Evolutionary conservation across 306 rosid species (phyloP).

Genomic region (Dryas drummondii): DNA sequence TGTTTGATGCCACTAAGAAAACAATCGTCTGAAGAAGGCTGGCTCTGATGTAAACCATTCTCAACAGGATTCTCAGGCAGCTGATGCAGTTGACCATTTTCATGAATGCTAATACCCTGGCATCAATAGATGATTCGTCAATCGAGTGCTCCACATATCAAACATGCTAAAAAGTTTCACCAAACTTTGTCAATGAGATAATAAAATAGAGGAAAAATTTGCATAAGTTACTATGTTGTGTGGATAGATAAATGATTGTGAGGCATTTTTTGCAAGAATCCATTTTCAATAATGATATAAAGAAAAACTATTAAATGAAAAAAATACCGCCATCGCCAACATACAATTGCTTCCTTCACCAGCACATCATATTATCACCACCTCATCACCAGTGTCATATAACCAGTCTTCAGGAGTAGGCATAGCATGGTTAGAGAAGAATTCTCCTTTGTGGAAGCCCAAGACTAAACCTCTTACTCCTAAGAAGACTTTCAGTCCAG

Average conservation of each 20-base stretch:
- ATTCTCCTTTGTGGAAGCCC: not conserved
- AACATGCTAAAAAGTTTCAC: constrained; percentile 13
- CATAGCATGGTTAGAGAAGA: not conserved
- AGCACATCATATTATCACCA: too few relatives aligned
- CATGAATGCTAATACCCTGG: constrained; percentile 55
- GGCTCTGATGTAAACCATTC: constrained; percentile 52
- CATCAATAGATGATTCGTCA: constrained; percentile 34
- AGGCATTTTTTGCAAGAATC: not conserved
- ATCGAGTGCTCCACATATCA: constrained; percentile 33
- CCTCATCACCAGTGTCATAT: too few relatives aligned
- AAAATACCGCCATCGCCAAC: not conserved
- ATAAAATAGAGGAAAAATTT: not conserved
- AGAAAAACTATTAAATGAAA: too few relatives aligned
- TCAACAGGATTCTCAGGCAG: constrained; percentile 46
- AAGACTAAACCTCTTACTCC: not conserved
- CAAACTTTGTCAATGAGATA: constrained; percentile 1
- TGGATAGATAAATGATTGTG: not conserved
- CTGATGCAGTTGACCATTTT: constrained; percentile 46
- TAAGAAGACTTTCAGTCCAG: not conserved
- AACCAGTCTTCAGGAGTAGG: not conserved
- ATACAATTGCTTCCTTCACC: not conserved
- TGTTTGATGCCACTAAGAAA: constrained; percentile 89
- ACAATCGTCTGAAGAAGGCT: constrained; percentile 42
- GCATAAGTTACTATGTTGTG: not conserved
- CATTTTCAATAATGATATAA: not conserved